These are phyloP conservation scores for Pythium sp. DNA, from an alignment of 352 stramenopile species.

Conservation along the genomic window DNA sequence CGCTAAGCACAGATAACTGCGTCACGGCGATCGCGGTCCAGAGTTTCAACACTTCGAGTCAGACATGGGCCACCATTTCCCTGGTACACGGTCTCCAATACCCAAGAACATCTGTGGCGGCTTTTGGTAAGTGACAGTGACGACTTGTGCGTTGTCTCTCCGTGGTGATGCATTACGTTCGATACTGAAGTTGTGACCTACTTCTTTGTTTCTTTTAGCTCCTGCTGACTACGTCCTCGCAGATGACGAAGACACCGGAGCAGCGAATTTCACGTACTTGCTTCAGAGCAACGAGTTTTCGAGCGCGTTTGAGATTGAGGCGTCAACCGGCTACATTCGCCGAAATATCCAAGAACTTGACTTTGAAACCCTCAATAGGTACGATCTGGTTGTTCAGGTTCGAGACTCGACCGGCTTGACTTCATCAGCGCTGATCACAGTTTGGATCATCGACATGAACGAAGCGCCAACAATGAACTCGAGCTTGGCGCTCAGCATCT, in stretches of 20 bases:
- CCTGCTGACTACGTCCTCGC: constrained; percentile 13
- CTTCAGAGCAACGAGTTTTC: constrained; percentile 5
- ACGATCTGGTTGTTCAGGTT: constrained; percentile 25
- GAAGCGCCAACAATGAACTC: constrained; percentile 23
- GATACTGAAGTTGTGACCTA: not conserved
- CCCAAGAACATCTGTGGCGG: constrained; percentile 19
- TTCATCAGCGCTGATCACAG: constrained; percentile 8
- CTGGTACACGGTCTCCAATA: constrained; percentile 21
- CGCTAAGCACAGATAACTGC: constrained; percentile 17
- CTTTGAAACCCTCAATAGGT: constrained; percentile 30
- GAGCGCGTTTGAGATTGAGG: constrained; percentile 11
- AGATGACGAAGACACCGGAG: constrained; percentile 12
- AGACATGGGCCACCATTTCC: constrained; percentile 20
- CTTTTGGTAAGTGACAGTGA: constrained; percentile 26
- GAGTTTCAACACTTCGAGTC: constrained; percentile 21
- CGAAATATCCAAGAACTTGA: constrained; percentile 18
- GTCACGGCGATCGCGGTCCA: constrained; percentile 23
- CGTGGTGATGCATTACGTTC: not conserved
- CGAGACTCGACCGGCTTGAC: constrained; percentile 20
- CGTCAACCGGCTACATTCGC: constrained; percentile 25
- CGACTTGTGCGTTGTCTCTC: not conserved
- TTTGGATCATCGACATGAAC: constrained; percentile 35
- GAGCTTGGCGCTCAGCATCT: constrained; percentile 19
- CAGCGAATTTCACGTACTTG: constrained; percentile 9
- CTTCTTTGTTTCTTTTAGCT: not conserved